Conservation (phyloP, 2,329 filamentous ascomycete species). For the Hypomyces rosellus region DNA sequence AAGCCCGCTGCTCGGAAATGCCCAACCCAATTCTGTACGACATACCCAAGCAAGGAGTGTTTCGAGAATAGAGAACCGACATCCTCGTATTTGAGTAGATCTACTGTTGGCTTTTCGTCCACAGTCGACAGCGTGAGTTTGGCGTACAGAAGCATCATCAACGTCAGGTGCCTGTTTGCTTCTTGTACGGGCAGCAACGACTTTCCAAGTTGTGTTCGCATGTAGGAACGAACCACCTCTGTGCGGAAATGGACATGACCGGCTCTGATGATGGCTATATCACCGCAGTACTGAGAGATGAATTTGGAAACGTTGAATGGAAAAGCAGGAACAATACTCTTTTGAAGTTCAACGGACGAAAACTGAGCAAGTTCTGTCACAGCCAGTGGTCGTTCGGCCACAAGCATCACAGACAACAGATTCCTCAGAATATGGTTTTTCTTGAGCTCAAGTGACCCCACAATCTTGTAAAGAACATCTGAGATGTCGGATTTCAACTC, state of each 20-base stretch:
- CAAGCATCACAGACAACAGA: slow-evolving; percentile 30
- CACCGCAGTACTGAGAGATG: slow-evolving; percentile 14
- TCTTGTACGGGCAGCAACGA: slow-evolving; percentile 26
- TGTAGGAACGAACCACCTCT: slow-evolving; percentile 24
- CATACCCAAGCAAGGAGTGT: slow-evolving; percentile 28
- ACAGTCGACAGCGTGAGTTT: slow-evolving; percentile 24
- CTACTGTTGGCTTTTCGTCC: neutral
- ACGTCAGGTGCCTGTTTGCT: slow-evolving; percentile 27
- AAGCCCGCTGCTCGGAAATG: slow-evolving; percentile 31
- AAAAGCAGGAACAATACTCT: neutral
- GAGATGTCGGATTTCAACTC: slow-evolving; percentile 8
- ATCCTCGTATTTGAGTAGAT: slow-evolving; percentile 8
- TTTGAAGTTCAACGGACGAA: slow-evolving; percentile 22
- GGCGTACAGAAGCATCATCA: slow-evolving; percentile 30
- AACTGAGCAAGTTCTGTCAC: slow-evolving; percentile 28
- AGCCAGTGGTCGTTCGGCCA: slow-evolving; percentile 25
- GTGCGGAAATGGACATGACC: slow-evolving; percentile 33
- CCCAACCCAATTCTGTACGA: slow-evolving; percentile 29
- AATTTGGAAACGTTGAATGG: slow-evolving; percentile 14
- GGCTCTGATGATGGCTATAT: slow-evolving; percentile 27
- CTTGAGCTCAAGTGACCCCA: slow-evolving; percentile 12
- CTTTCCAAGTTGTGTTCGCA: slow-evolving; percentile 28
- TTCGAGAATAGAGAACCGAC: slow-evolving; percentile 21
- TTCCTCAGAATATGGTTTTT: slow-evolving; percentile 15
- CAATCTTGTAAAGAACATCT: slow-evolving; percentile 11